A percentile compares a stretch with the other conserved stretches of the same genome.
phyloP scores from a whole-genome alignment of 345 rosid genomes.

The Gossypium raimondii region DNA sequence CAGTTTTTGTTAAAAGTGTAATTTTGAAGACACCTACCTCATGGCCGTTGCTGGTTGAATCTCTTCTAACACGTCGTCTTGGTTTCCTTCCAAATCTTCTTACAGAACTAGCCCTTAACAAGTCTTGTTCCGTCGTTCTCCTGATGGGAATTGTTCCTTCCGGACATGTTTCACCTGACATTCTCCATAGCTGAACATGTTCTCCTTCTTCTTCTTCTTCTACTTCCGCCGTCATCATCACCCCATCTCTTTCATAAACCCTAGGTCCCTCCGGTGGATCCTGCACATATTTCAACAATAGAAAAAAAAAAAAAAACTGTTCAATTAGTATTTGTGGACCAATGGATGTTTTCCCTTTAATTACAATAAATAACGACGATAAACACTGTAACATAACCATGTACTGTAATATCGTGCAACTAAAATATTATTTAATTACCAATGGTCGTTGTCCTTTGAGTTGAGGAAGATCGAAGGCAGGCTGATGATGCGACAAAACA shows the following conservation, averaged over 20 bases:
- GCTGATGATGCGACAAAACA: conserved; percentile 70
- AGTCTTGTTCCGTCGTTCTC: conserved; percentile 80
- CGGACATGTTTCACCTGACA: conserved; percentile 75
- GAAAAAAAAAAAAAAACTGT: neutral
- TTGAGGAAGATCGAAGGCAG: conserved; percentile 85
- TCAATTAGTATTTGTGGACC: conserved; percentile 32
- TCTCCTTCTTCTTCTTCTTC: conserved; percentile 35
- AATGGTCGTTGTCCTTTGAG: conserved; percentile 62
- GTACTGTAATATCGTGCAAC: too few species aligned
- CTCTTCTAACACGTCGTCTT: conserved; percentile 65
- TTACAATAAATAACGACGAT: too few species aligned
- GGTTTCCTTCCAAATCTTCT: conserved; percentile 67
- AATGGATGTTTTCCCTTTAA: conserved; percentile 54
- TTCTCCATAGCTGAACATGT: conserved; percentile 63
- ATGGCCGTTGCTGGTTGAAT: conserved; percentile 74
- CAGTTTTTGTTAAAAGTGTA: neutral
- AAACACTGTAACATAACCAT: too few species aligned
- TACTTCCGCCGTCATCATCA: conserved; percentile 24
- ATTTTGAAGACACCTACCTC: conserved; percentile 46
- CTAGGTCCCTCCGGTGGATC: conserved; percentile 71
- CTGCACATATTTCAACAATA: conserved; percentile 29
- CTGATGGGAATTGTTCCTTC: conserved; percentile 89
- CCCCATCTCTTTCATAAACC: conserved; percentile 30
- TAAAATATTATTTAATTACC: conserved; percentile 31
- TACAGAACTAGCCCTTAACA: conserved; percentile 72